These are phyloP conservation scores for Monascus purpureus DNA, from an alignment of 495 filamentous ascomycete genomes.

Conservation along the genomic window DNA sequence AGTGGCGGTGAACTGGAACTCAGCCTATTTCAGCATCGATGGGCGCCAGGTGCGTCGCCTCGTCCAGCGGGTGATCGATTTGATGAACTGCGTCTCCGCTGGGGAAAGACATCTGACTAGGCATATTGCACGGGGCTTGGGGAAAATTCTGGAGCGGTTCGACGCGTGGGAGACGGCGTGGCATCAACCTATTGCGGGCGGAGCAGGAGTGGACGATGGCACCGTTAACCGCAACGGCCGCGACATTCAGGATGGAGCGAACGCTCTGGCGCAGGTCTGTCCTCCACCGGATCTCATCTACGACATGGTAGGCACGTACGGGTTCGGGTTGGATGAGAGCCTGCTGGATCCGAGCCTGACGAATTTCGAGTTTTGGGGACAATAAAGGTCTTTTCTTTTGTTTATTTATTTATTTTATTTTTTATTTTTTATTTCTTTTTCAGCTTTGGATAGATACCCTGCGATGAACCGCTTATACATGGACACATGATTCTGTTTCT, in stretches of 20 bases:
- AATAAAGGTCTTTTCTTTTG: slow-evolving; percentile 8
- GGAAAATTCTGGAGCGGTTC: slow-evolving; percentile 38
- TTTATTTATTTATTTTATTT: too few species aligned
- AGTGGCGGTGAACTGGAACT: slow-evolving; percentile 41
- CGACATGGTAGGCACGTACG: slow-evolving; percentile 36
- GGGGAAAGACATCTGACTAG: slow-evolving; percentile 39
- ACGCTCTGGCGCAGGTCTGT: slow-evolving; percentile 34
- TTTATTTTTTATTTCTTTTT: too few species aligned
- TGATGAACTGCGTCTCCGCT: slow-evolving; percentile 37
- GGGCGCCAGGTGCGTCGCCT: slow-evolving; percentile 30
- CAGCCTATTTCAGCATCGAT: slow-evolving; percentile 29
- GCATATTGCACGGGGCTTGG: slow-evolving; percentile 37
- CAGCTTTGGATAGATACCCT: too few species aligned
- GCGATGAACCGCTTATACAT: too few species aligned
- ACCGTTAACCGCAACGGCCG: not conserved
- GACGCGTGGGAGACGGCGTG: slow-evolving; percentile 29
- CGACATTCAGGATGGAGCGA: slow-evolving; percentile 28
- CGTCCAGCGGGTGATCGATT: slow-evolving; percentile 34
- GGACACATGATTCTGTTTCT: too few species aligned
- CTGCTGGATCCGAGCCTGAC: slow-evolving; percentile 34
- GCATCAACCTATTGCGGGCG: slow-evolving; percentile 7
- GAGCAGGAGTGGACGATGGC: not conserved
- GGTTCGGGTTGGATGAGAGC: slow-evolving; percentile 34
- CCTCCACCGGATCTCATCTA: slow-evolving; percentile 35
- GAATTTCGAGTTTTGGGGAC: slow-evolving; percentile 31